Evolutionary conservation across 495 filamentous ascomycete genomes (phyloP), one percentile per base, ranked within the genome.

Genomic region (Cetradonia linearis): DNA sequence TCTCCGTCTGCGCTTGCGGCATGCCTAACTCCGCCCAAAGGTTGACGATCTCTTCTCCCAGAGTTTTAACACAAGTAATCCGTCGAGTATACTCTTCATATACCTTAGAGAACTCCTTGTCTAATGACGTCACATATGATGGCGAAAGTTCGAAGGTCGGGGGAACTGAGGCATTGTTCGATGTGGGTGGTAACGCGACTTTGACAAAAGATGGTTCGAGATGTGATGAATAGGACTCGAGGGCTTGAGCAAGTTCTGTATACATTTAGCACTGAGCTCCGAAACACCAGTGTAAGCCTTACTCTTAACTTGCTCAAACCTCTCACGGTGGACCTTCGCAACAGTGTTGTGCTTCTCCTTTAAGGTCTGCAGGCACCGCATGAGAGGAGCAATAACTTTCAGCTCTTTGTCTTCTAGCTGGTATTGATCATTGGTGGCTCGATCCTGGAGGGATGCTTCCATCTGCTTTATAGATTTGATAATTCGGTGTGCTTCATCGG

Each of bases 301-400:
- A 96, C 91, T 95, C 73, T 88, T 92, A 56, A 96, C 88, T 72
- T 96, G 88, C 66, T 96, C 90, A 63, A 88, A 96, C 56, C 92
- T 83, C 72, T 96, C 89, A 33, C 81, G 80, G 72, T 97, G 91
- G 30, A 92, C 70, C 70, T 86, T 87, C 73, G 80, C 84, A 66
- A 96, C 80, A 30, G 82, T 81, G 44, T 76, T 78, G 65, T 94
- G 84, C 75, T 94, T 95, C 71, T 96, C 90, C 69, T 90, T 90
- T 58, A 99, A 72, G 34, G 71, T 73, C 64, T 84, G 77, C 54
- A 97, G 74, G 70, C 93, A 97, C 52, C 81, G 78, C 34, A 80
- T 81, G 57, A 97, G 80, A 1, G 93, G 93, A 62, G 81, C 88
- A 7, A 88, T 90, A 59, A 97, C 76, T 57, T 81, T 79, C 48